phyloP scores from a whole-genome alignment of 345 rosid species.

The Populus davidiana region DNA sequence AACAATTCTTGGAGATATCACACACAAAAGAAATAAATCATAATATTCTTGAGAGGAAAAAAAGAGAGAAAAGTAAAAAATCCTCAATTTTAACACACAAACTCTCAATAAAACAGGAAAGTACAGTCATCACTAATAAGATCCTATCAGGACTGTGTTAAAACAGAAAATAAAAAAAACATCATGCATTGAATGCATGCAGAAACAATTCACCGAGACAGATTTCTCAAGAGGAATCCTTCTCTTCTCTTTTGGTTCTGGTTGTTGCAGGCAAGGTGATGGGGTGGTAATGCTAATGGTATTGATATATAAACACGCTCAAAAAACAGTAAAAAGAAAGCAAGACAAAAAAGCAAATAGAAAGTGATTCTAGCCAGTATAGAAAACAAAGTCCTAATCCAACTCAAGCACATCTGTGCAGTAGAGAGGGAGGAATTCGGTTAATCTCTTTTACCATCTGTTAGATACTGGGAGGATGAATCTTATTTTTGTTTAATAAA shows the following conservation, averaged over 20 bases:
- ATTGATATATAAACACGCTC: not conserved
- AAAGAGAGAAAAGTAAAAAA: not conserved
- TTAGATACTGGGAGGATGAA: no score
- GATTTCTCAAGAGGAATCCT: not conserved
- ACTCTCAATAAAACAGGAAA: not conserved
- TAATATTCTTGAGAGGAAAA: no score
- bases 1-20: not conserved
- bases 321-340: not conserved
- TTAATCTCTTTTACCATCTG: not conserved
- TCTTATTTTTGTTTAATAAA: not conserved
- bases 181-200: not conserved
- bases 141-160: not conserved
- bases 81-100: not conserved
- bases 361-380: not conserved
- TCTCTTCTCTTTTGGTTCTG: not conserved
- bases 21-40: no score
- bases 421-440: not conserved
- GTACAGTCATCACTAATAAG: not conserved
- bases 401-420: not conserved
- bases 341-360: not conserved
- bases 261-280: not conserved
- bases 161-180: not conserved
- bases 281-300: not conserved
- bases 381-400: conserved; percentile 6
- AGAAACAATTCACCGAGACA: not conserved